Evolutionary conservation across 768 basidiomycete genomes (phyloP), one percentile per base, ranked within the genome.

Genomic region (Lactarius sanguifluus): DNA sequence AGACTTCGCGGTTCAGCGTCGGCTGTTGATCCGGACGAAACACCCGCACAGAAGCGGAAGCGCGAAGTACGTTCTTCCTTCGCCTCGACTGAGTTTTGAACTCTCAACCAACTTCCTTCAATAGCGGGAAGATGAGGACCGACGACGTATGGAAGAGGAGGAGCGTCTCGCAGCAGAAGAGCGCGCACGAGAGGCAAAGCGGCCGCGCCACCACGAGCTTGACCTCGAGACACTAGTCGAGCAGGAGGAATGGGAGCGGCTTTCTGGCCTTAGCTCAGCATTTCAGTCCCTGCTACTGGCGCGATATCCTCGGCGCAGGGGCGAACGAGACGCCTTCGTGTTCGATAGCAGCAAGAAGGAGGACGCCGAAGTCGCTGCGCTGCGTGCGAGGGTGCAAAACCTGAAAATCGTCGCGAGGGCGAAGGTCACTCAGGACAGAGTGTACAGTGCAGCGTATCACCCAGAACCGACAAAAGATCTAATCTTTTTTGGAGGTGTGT

Each of bases 401-500:
- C 72, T 94, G 73, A 85, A 83, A 65, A 79, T 93, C n/a, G 81
- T 90, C 2, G 84, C 90, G 38, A 81, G 90, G 63, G 92, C 92
- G 16, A 94, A 93, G 75, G 91, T 94, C 9, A 92, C 89, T 1
- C 79, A 85, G 68, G 82, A 89, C 66, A 79, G 92, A 25, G 73
- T 94, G 1, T 94, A 94, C 71, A 87, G 88, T 68, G 87, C 89
- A 38, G 86, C 85, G 16, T 94, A 90, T 74, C 92, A 94, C 73
- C 90, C 92, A 5, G 91, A 91, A 69, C 79, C 81, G 23, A 83
- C 86, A 15, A 92, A 90, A 71, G 92, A 94, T 75, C 75, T 94
- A 15, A 82, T 94, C n/a, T 93, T 94, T 74, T 91, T 94, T 73
- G 92, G 92, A 75, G 91, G 91, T 89, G 65, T 67, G 72, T 63